Conservation (phyloP, 257 asterid genomes). For the Nicotiana undulata region DNA sequence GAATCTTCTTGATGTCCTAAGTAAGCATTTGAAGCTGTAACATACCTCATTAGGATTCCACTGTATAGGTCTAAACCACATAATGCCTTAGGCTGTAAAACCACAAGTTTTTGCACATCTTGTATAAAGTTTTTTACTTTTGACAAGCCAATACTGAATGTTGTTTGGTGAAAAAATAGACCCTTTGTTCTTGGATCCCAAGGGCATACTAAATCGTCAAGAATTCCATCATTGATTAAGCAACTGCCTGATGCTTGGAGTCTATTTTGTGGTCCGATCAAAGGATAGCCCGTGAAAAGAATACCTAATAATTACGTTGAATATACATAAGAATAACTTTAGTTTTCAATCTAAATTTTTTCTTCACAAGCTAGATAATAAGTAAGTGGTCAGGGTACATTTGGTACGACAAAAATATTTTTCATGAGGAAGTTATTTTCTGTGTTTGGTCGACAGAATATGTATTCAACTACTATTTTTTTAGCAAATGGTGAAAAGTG, state of each 20-base stretch:
- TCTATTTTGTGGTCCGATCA: constrained; percentile 45
- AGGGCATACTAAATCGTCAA: constrained; percentile 38
- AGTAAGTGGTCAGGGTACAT: too few relatives aligned
- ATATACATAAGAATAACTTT: neutral
- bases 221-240: constrained; percentile 28
- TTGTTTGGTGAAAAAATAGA: constrained; percentile 45
- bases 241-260: constrained; percentile 55
- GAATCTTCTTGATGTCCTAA: constrained; percentile 56
- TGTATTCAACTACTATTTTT: too few relatives aligned
- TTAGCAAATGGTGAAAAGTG: too few relatives aligned
- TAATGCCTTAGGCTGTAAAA: constrained; percentile 32
- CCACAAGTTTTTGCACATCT: constrained; percentile 40
- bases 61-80: constrained; percentile 49
- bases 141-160: constrained; percentile 44
- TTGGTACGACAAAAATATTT: too few relatives aligned
- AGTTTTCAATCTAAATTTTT: neutral
- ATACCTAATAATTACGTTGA: constrained; percentile 16
- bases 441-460: too few relatives aligned
- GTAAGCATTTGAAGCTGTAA: constrained; percentile 47
- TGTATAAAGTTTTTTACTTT: constrained; percentile 34
- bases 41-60: constrained; percentile 55
- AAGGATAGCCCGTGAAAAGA: constrained; percentile 40
- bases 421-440: too few relatives aligned
- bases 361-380: too few relatives aligned
- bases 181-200: constrained; percentile 59